Evolutionary conservation across 768 basidiomycete species (phyloP), one percentile per base, ranked within the genome.

Genomic region (Termitomyces sp.): DNA sequence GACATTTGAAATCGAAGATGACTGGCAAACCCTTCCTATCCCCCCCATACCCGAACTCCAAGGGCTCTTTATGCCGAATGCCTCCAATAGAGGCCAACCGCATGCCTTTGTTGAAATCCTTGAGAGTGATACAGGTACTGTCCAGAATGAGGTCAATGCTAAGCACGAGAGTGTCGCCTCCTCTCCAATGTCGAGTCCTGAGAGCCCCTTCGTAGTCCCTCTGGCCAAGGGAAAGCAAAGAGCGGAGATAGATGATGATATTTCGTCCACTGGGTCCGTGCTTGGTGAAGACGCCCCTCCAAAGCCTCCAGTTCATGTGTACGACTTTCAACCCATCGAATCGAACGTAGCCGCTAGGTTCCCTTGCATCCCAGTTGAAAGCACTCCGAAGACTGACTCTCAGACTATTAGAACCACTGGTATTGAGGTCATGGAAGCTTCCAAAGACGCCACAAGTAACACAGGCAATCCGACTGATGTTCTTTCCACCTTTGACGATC

Each of bases 51-150:
- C 59, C 23, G 60, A 56, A 15, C 57, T 80, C 13, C 72, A 73
- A 29, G 77, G 73, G 23, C 63, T 83, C 15, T 76, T 79, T 59
- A 58, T 68, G 32, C 56, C 66, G 12, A 53, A 59, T 15, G 59
- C 66, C 32, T 65, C 66, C 29, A 63, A 62, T 31, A 56, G 62
- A 13, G 70, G 70, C 6, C 77, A 73, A 48, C 79, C 83, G 3
- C 86, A 87, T 68, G 86, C 83, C 3, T 88, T 80, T 63, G 81
- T 88, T 12, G 85, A 87, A 67, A 73, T 76, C 33, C 64, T 88
- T 29, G 69, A 67, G 25, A 76, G 71, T 46, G 74, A 73, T 45
- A 63, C 64, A 32, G 61, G 59, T 25, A 70, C 74, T 29, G 60
- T 60, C 13, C 59, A 64, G 45, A 59, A 63, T 32, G 62, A 66